Evolutionary conservation across 768 basidiomycete genomes (phyloP).

Genomic region (Xerocomus brunneocitrinus): DNA sequence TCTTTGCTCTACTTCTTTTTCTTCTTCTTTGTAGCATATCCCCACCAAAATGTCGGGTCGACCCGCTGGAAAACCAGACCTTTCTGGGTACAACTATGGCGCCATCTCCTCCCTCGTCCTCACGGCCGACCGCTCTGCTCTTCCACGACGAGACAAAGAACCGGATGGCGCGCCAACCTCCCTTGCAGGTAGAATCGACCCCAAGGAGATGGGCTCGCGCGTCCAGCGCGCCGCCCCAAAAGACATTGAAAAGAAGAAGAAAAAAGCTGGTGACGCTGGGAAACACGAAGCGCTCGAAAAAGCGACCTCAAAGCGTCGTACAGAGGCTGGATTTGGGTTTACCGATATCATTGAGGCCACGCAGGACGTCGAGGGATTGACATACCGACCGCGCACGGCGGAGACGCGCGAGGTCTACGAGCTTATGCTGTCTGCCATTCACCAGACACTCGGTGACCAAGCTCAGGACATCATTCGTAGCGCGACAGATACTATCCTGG

Average conservation of each 20-base stretch:
- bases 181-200: conserved; percentile 85
- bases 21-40: conserved; percentile 4
- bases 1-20: not conserved
- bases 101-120: conserved; percentile 93
- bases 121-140: conserved; percentile 78
- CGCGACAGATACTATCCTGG: conserved; percentile 89
- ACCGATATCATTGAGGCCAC: conserved; percentile 93
- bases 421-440: conserved; percentile 79
- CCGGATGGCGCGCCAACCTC: conserved; percentile 96
- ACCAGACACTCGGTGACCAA: conserved; percentile 85
- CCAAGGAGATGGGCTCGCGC: conserved; percentile 90
- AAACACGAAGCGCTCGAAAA: conserved; percentile 55
- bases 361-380: conserved; percentile 86
- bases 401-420: conserved; percentile 96
- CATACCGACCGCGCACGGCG: conserved; percentile 87
- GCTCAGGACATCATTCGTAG: conserved; percentile 94
- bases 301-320: conserved; percentile 52
- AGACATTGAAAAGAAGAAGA: conserved; percentile 92
- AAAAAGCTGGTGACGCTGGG: conserved; percentile 57
- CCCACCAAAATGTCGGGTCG: conserved; percentile 34
- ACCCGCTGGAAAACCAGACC: conserved; percentile 59
- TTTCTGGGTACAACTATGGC: conserved; percentile 93
- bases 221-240: conserved; percentile 79
- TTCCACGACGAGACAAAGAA: conserved; percentile 89
- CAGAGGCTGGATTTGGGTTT: conserved; percentile 70